phyloP scores from a whole-genome alignment of 169 alveolate species.

The Eimeria tenella region DNA sequence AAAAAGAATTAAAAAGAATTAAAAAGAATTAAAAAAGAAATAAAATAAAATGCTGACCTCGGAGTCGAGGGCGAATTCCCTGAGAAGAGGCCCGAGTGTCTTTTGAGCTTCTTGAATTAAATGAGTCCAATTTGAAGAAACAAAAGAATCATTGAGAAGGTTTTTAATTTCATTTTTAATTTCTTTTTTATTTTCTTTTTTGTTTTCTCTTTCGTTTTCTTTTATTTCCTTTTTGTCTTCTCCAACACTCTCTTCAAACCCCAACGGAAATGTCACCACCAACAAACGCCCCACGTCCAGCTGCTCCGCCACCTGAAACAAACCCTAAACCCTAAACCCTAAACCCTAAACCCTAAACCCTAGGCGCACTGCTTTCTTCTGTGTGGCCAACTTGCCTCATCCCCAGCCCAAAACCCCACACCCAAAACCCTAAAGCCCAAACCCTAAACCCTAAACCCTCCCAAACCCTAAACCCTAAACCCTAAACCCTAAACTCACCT shows the following conservation, averaged over 20 bases:
- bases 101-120: neutral
- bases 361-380: neutral
- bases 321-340: neutral
- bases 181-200: too few relatives aligned
- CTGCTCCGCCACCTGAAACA: constrained; percentile 16
- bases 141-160: too few relatives aligned
- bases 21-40: too few relatives aligned
- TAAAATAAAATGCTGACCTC: neutral
- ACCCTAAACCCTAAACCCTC: too few relatives aligned
- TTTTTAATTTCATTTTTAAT: too few relatives aligned
- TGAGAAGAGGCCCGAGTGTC: constrained; percentile 25
- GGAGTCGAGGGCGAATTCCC: neutral
- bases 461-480: too few relatives aligned
- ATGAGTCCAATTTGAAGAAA: neutral
- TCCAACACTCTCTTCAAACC: neutral
- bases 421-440: too few relatives aligned
- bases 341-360: constrained; percentile 54
- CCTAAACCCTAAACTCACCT: neutral
- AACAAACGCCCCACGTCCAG: constrained; percentile 1
- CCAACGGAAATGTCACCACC: constrained; percentile 12
- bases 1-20: too few relatives aligned
- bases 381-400: too few relatives aligned
- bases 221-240: neutral
- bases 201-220: too few relatives aligned
- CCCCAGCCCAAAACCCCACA: too few relatives aligned